Percentiles rank a stretch among this genome's conserved stretches.
Conservation (phyloP, 306 rosid genomes). For the Biancaea sappan region DNA sequence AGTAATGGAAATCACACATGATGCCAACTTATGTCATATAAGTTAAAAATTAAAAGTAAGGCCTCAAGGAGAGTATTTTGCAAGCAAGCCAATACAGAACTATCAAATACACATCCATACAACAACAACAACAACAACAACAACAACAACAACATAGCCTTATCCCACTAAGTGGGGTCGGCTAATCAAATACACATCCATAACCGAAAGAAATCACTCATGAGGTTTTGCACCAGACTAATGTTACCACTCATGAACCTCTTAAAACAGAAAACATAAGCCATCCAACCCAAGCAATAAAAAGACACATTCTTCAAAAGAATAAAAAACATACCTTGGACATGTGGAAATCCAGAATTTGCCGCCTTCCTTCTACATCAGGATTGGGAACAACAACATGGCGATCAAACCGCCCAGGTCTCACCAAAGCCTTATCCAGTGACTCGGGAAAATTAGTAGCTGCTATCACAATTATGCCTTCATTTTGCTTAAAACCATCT, state of each 20-base stretch:
- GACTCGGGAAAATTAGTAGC: conserved; percentile 94
- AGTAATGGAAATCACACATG: neutral
- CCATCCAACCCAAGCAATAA: conserved; percentile 10
- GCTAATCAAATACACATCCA: neutral
- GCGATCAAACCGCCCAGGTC: conserved; percentile 97
- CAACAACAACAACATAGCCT: no score
- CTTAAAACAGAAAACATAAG: neutral
- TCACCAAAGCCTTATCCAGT: conserved; percentile 86
- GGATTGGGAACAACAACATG: conserved; percentile 91
- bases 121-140: no score
- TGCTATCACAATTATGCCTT: conserved; percentile 92
- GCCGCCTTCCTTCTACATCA: conserved; percentile 94
- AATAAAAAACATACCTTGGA: conserved; percentile 64
- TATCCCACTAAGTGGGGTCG: no score
- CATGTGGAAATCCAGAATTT: conserved; percentile 88
- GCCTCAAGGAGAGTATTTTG: neutral
- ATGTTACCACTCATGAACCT: neutral
- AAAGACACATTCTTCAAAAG: neutral
- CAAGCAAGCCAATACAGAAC: neutral
- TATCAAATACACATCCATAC: neutral
- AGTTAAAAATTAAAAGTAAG: neutral
- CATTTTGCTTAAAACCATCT: conserved; percentile 96
- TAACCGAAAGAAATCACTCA: neutral
- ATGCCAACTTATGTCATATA: neutral
- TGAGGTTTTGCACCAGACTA: neutral